A percentile compares a stretch with the other conserved stretches of the same genome.
These are phyloP conservation scores for Triadica sebifera DNA, from an alignment of 345 rosid genomes.

Conservation along the genomic window DNA sequence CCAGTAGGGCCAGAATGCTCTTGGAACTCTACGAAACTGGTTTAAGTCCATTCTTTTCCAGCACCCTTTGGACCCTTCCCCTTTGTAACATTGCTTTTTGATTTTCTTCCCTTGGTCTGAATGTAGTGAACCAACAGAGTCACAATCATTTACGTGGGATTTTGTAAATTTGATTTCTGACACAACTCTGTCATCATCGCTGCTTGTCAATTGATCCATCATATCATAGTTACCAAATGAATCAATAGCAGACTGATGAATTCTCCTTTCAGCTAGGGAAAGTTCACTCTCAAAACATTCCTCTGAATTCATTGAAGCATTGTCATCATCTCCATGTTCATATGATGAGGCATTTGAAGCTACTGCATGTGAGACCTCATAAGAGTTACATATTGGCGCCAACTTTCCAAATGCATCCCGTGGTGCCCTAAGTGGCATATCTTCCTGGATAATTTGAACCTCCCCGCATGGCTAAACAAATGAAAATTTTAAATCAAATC, in stretches of 20 bases:
- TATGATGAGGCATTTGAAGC: conserved; percentile 37
- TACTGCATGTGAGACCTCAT: conserved; percentile 21
- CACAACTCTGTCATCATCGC: conserved; percentile 55
- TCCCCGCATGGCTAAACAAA: conserved; percentile 73
- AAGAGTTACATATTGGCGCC: conserved; percentile 43
- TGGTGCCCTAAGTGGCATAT: conserved; percentile 74
- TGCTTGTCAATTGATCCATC: conserved; percentile 60
- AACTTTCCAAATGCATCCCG: conserved; percentile 64
- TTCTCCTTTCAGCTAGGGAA: conserved; percentile 57
- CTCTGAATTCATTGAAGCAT: conserved; percentile 61
- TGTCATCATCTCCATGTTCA: conserved; percentile 36
- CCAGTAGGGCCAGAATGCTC: conserved; percentile 89
- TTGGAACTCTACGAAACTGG: conserved; percentile 47
- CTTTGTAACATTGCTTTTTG: conserved; percentile 29
- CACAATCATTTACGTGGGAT: conserved; percentile 27
- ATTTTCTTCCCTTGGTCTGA: conserved; percentile 29
- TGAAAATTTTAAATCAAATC: conserved; percentile 19
- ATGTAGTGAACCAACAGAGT: conserved; percentile 26
- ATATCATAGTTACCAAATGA: conserved; percentile 34
- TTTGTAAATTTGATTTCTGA: conserved; percentile 36
- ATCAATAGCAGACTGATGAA: conserved; percentile 61
- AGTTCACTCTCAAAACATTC: conserved; percentile 83
- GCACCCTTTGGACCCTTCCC: conserved; percentile 31
- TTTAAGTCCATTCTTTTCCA: conserved; percentile 33
- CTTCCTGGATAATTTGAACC: conserved; percentile 83